Base-by-base conservation (phyloP, 371 early-diverging fungal genomes). In the Chytridiales sp. region DNA sequence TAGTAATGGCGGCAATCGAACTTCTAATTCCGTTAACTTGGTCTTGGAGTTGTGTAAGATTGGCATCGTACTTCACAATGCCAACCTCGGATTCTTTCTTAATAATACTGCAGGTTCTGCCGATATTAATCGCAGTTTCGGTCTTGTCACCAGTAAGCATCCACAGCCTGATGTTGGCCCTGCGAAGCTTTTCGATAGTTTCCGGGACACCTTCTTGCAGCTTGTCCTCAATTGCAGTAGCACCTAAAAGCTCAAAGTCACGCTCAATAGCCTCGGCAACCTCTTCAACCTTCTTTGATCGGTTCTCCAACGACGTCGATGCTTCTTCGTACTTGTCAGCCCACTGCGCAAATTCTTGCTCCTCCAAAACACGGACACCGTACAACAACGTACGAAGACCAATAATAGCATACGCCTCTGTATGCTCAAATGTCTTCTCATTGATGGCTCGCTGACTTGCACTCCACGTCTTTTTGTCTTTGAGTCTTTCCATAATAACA, bases 71-170 rank as follows among this genome's bases (percentile, higher is more conserved):
- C 90, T 69, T 95, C 87, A 47, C 94, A 91, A 35, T 93, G 93
- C 78, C 94, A 94, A 78, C 89, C 91, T 65, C 93, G 83, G 78
- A 97, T 93, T 46, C 96, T 94, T 2, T 93, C 94, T 59, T 94
- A 66, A 95, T 71, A 32, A 97, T 67, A 29, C 86, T 86, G 41
- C 88, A 87, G 0, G 92, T 89, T 69, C 91, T 91, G 0, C 92
- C 96, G 69, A 97, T 93, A 69, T 92, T 93, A 70, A 95, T 91
- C 13, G 99, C 99, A 0, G 99, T 99, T 72, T 99, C 99, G 62
- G 92, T 69, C 76, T 99, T 99, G 77, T 99, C 99, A 44, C 99
- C 99, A 13, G 99, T 99, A 56, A 99, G 70, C 46, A 99, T 97
- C 99, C 99, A 99, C 27, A 97, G 86, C 62, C 87, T 89, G 39